A percentile compares a stretch with the other conserved stretches of the same genome.
Evolutionary conservation across 2,329 filamentous ascomycete genomes (phyloP).

Genomic region (Exophiala bonariae): DNA sequence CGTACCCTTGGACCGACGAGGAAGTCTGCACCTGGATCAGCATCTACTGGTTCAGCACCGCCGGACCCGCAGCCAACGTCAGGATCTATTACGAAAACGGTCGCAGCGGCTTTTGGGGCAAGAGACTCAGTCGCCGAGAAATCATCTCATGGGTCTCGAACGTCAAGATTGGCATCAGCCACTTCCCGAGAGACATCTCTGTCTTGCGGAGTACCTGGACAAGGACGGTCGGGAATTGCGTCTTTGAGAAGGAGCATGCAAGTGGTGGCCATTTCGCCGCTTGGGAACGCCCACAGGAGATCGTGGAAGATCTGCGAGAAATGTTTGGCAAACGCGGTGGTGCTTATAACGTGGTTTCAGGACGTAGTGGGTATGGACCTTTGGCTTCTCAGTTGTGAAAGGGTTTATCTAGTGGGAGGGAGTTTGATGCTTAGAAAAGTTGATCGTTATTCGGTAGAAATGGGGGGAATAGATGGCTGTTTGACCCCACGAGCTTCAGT

Average conservation of each 20-base stretch:
- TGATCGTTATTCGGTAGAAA: too few species aligned
- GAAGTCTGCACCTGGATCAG: slow-evolving; percentile 74
- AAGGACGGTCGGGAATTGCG: slow-evolving; percentile 51
- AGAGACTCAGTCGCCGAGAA: slow-evolving; percentile 10
- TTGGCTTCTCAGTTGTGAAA: background rate
- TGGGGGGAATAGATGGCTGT: too few species aligned
- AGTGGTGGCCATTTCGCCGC: slow-evolving; percentile 56
- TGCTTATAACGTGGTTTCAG: slow-evolving; percentile 36
- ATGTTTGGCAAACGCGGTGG: slow-evolving; percentile 48
- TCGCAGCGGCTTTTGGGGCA: slow-evolving; percentile 35
- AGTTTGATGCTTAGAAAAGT: background rate
- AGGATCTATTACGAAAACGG: slow-evolving; percentile 69
- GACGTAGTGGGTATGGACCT: slow-evolving; percentile 35
- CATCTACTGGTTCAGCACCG: slow-evolving; percentile 70
- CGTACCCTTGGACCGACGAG: slow-evolving; percentile 71
- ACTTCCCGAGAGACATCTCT: slow-evolving; percentile 53
- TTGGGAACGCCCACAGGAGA: slow-evolving; percentile 50
- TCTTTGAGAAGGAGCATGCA: slow-evolving; percentile 44
- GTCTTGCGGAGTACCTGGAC: slow-evolving; percentile 54
- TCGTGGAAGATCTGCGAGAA: slow-evolving; percentile 46
- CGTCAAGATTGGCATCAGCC: slow-evolving; percentile 55
- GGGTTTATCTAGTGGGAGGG: background rate
- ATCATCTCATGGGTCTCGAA: slow-evolving; percentile 38
- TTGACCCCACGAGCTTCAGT: too few species aligned
- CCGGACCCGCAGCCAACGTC: slow-evolving; percentile 64